Conservation (phyloP, 2,329 filamentous ascomycete species). For the Epichloe coenophiala region DNA sequence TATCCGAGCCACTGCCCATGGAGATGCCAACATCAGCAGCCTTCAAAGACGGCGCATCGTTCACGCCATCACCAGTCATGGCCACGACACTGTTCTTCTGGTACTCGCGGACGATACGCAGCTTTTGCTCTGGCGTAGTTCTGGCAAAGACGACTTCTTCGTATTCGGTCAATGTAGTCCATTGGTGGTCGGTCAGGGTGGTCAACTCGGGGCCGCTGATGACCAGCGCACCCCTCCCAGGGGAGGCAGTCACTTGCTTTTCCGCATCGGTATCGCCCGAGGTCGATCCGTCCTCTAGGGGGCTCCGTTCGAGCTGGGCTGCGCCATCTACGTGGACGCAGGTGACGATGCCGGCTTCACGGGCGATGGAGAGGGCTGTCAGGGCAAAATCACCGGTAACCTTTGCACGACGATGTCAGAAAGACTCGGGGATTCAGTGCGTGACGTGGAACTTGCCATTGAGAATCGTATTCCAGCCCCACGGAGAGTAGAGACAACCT, state of each 20-base stretch:
- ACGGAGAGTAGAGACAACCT: conserved; percentile 51
- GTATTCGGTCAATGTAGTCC: conserved; percentile 51
- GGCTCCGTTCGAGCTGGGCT: conserved; percentile 32
- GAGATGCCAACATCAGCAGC: conserved; percentile 75
- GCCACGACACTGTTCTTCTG: conserved; percentile 56
- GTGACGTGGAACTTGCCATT: conserved; percentile 39
- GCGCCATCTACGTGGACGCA: conserved; percentile 39
- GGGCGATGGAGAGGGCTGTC: conserved; percentile 60
- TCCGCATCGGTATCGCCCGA: conserved; percentile 12
- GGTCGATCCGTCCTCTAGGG: not conserved
- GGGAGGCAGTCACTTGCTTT: conserved; percentile 8
- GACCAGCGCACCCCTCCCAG: conserved; percentile 36
- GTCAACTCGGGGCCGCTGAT: conserved; percentile 54
- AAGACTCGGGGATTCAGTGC: not conserved
- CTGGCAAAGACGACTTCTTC: conserved; percentile 62
- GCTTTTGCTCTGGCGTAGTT: conserved; percentile 67
- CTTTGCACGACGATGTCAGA: conserved; percentile 14
- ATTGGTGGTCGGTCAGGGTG: conserved; percentile 52
- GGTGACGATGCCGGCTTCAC: conserved; percentile 58
- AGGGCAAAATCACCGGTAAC: conserved; percentile 67
- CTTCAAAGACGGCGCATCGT: conserved; percentile 70
- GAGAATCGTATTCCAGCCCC: conserved; percentile 61
- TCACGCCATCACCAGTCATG: conserved; percentile 81
- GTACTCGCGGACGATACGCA: conserved; percentile 65
- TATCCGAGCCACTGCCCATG: conserved; percentile 67